Evolutionary conservation across 2,329 filamentous ascomycete species (phyloP).

Genomic region (Verticillium longisporum): DNA sequence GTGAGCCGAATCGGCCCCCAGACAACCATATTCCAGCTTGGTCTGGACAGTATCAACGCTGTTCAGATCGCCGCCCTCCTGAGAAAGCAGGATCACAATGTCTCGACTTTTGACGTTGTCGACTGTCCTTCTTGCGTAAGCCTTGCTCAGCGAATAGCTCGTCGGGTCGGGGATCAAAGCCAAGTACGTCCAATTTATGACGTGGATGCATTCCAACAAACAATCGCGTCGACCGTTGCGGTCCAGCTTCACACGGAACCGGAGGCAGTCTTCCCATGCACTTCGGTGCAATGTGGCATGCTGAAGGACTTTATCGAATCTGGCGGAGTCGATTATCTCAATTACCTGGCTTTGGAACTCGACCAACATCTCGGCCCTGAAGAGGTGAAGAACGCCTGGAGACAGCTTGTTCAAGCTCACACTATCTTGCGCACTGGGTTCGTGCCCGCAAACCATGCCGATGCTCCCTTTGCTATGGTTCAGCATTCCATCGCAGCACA

Average conservation of each 20-base stretch:
- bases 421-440: constrained; percentile 76
- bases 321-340: constrained; percentile 65
- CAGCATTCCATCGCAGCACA: constrained; percentile 34
- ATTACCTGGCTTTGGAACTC: constrained; percentile 55
- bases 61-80: constrained; percentile 68
- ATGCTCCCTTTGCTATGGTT: constrained; percentile 68
- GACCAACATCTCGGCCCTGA: constrained; percentile 26
- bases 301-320: constrained; percentile 66
- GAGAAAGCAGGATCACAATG: constrained; percentile 46
- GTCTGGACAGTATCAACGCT: constrained; percentile 85
- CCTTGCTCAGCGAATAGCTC: constrained; percentile 20
- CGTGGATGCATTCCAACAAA: constrained; percentile 28
- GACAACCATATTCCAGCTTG: constrained; percentile 80
- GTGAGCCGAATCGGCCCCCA: constrained; percentile 43
- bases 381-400: constrained; percentile 53
- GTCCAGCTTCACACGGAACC: constrained; percentile 10
- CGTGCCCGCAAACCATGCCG: constrained; percentile 48
- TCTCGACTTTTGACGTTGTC: constrained; percentile 69
- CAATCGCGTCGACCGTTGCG: constrained; percentile 21
- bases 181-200: constrained; percentile 23
- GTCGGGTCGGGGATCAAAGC: not conserved
- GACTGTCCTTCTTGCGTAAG: constrained; percentile 45
- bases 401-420: constrained; percentile 42
- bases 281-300: constrained; percentile 73
- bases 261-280: constrained; percentile 66